Percentiles rank a stretch among this genome's conserved stretches.
Evolutionary conservation across 1,284 basidiomycete genomes (phyloP).

Genomic region (Ustilago tritici): DNA sequence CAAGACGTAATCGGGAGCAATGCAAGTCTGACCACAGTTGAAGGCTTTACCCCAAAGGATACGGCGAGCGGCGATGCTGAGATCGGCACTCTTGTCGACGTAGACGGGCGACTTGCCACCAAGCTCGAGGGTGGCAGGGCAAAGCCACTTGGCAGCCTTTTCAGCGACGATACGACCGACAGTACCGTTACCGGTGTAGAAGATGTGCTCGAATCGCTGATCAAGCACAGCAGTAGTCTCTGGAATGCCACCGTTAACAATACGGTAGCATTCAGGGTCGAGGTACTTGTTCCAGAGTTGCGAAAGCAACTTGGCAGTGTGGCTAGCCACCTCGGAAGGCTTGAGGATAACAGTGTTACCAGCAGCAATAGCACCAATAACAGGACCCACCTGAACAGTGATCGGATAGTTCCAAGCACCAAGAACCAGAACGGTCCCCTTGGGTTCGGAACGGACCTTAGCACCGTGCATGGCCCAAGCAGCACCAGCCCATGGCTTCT

Average conservation of each 20-base stretch:
- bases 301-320: conserved; percentile 77
- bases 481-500: conserved; percentile 60
- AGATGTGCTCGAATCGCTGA: conserved; percentile 83
- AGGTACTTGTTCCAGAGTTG: conserved; percentile 84
- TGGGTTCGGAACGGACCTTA: conserved; percentile 69
- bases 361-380: conserved; percentile 71
- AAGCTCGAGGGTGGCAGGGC: conserved; percentile 82
- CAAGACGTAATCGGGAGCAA: conserved; percentile 80
- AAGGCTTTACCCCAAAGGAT: conserved; percentile 83
- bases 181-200: conserved; percentile 75
- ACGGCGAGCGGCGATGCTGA: conserved; percentile 72
- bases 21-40: conserved; percentile 75
- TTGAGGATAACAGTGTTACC: conserved; percentile 71
- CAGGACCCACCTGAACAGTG: conserved; percentile 68
- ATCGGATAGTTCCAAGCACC: conserved; percentile 70
- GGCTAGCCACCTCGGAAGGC: conserved; percentile 82
- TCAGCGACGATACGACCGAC: conserved; percentile 82
- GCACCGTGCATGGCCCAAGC: conserved; percentile 68
- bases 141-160: conserved; percentile 87
- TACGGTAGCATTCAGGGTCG: conserved; percentile 78
- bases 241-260: conserved; percentile 82
- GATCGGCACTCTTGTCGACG: conserved; percentile 76
- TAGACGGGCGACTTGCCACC: conserved; percentile 87
- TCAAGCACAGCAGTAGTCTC: conserved; percentile 84
- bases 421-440: conserved; percentile 71